A percentile compares a stretch with the other conserved stretches of the same genome.
These are phyloP conservation scores for Plasmopara halstedii DNA, from an alignment of 352 stramenopile species.

Conservation along the genomic window DNA sequence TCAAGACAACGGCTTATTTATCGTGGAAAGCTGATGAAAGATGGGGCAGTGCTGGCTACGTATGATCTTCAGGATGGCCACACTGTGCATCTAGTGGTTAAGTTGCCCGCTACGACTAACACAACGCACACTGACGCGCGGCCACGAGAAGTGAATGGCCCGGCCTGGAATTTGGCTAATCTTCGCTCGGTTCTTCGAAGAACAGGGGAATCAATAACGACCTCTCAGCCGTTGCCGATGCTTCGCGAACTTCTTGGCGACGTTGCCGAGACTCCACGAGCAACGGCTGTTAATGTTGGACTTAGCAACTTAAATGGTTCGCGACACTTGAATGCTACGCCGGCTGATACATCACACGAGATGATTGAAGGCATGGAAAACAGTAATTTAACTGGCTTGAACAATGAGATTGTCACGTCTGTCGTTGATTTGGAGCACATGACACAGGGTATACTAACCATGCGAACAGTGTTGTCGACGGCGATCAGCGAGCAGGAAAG, in stretches of 20 bases:
- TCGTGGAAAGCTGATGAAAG: slow-evolving; percentile 83
- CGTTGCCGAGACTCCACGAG: slow-evolving; percentile 19
- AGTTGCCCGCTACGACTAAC: slow-evolving; percentile 18
- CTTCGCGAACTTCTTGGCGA: slow-evolving; percentile 35
- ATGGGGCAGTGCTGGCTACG: slow-evolving; percentile 47
- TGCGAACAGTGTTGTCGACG: slow-evolving; percentile 49
- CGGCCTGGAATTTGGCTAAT: slow-evolving; percentile 54
- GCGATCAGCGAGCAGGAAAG: slow-evolving; percentile 4
- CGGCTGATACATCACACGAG: too few relatives aligned
- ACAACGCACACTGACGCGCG: slow-evolving; percentile 10
- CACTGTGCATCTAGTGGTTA: slow-evolving; percentile 88
- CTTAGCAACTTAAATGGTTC: too few relatives aligned
- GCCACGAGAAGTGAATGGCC: slow-evolving; percentile 11
- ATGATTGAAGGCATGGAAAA: slow-evolving; percentile 27
- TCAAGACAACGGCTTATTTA: slow-evolving; percentile 89
- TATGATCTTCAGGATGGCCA: slow-evolving; percentile 90
- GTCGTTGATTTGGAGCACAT: slow-evolving; percentile 44
- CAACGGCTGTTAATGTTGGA: too few relatives aligned
- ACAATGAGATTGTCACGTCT: not conserved
- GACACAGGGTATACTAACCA: slow-evolving; percentile 42
- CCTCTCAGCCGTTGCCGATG: slow-evolving; percentile 24
- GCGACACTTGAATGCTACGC: too few relatives aligned
- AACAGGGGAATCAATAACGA: not conserved
- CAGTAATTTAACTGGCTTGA: not conserved
- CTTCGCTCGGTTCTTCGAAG: slow-evolving; percentile 42